Base-by-base conservation (phyloP, 495 filamentous ascomycete genomes). In the Penicillium odoratum region DNA sequence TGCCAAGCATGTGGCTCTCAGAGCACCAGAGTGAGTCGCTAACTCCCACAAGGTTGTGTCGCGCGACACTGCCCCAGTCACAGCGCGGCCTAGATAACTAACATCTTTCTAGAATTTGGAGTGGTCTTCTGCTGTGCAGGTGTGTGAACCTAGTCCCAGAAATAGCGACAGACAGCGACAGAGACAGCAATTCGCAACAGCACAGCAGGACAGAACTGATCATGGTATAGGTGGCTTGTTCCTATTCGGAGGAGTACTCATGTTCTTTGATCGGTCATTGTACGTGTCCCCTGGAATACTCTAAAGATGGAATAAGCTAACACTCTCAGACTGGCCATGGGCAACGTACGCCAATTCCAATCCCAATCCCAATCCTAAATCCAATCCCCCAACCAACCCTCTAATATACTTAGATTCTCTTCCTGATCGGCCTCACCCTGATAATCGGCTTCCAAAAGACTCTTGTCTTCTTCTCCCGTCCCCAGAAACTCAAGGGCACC, bases 261-360 rank as follows among this genome's bases (percentile, higher is more conserved):
- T 98, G 77, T 97, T 98, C 78, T 98, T 98, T 72, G 94, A 98
- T 74, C 86, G 95, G 56, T 91, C 94, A 62, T 89, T 98, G 92
- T 89, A 81, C 40, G 82, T 70, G 11, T 47, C 43, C 18, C 34
- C 48, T 38, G 16, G 5, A 2, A 38, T 48, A 16, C 15, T 40
- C 15, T 6, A 5, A 26, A 5, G 0, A 47, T 42, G 21, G 28
- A 26, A 28, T 1, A 53, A 48, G 34, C 64, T 67, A 61, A 64
- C 46, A 36, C 7, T 62, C 59, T 57, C 76, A 84, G 78, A 82
- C 84, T 94, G 38, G 89, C 90, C 56, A 95, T 95, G 91, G 91
- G 91, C 70, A 96, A 95, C 70, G 88, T 90, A 80, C 59, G 67
- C 55, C 25, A 42, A 21, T 21, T 2, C 21, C 21, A 21, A 21